Percentiles rank a stretch among this genome's conserved stretches.
Conservation (phyloP, 495 filamentous ascomycete species). For the Hyaloscypha variabilis region DNA sequence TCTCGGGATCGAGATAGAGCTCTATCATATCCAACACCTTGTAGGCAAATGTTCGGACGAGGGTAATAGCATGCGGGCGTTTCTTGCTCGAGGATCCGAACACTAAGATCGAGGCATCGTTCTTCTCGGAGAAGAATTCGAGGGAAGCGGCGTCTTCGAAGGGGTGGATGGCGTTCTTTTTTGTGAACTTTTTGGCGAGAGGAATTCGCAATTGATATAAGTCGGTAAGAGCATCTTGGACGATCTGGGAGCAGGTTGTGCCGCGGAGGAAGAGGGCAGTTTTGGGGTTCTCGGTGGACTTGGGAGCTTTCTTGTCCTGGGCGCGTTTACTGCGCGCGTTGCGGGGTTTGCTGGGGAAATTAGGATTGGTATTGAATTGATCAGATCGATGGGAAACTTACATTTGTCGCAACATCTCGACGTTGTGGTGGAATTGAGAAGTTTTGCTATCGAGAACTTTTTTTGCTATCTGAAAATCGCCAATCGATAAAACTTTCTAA, state of each 20-base stretch:
- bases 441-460: constrained; percentile 17
- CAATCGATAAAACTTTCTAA: constrained; percentile 23
- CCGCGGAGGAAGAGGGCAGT: constrained; percentile 83
- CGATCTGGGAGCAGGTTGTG: constrained; percentile 74
- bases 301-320: constrained; percentile 88
- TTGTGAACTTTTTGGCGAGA: constrained; percentile 82
- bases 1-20: constrained; percentile 71
- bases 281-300: constrained; percentile 84
- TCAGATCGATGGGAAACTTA: too few relatives aligned
- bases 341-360: constrained; percentile 71
- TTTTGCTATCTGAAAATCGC: constrained; percentile 18
- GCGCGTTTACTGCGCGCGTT: constrained; percentile 93
- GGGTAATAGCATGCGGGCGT: constrained; percentile 83
- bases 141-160: constrained; percentile 88
- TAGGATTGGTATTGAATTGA: too few relatives aligned
- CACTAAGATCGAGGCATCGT: constrained; percentile 80
- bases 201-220: constrained; percentile 81
- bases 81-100: constrained; percentile 90
- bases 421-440: constrained; percentile 21
- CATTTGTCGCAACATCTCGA: constrained; percentile 53
- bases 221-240: constrained; percentile 80
- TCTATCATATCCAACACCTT: constrained; percentile 94
- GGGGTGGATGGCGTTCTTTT: constrained; percentile 92
- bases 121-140: constrained; percentile 94
- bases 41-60: constrained; percentile 79